These are phyloP conservation scores for Viola odorata DNA, from an alignment of 345 rosid species.

Conservation along the genomic window DNA sequence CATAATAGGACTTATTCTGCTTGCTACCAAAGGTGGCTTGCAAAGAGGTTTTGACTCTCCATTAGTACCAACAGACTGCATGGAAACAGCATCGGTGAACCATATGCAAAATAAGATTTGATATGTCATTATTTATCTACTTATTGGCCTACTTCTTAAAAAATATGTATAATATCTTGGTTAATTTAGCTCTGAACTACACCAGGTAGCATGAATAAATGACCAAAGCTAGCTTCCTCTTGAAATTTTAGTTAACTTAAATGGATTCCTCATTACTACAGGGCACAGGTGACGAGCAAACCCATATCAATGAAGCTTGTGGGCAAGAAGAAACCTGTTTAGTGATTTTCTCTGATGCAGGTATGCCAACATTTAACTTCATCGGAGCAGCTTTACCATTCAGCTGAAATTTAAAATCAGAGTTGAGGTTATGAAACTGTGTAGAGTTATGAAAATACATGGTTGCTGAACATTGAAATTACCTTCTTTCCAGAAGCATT, in stretches of 20 bases:
- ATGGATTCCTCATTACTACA: not conserved
- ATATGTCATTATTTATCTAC: not conserved
- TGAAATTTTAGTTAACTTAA: not conserved
- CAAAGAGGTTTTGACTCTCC: conserved; percentile 33
- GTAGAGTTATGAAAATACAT: conserved; percentile 4
- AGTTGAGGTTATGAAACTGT: conserved; percentile 1
- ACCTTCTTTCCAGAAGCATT: conserved; percentile 47
- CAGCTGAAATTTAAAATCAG: conserved; percentile 30
- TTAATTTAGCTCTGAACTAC: too few relatives aligned
- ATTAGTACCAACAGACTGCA: conserved; percentile 35
- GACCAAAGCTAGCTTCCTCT: too few relatives aligned
- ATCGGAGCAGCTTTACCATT: conserved; percentile 38
- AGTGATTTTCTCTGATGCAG: conserved; percentile 38
- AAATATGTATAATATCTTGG: too few relatives aligned
- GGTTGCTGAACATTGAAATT: conserved; percentile 11
- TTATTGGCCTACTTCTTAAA: not conserved
- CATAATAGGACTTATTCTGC: conserved; percentile 28
- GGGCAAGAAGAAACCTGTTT: conserved; percentile 41
- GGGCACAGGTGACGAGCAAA: not conserved
- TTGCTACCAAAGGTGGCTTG: conserved; percentile 45
- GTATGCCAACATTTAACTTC: conserved; percentile 41
- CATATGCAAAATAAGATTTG: conserved; percentile 1
- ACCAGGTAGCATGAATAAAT: too few relatives aligned
- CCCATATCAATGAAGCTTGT: conserved; percentile 38
- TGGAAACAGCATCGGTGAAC: conserved; percentile 8